Percentiles rank a stretch among this genome's conserved stretches.
Conservation (phyloP, 2,329 filamentous ascomycete genomes). For the Sarocladium oryzae region DNA sequence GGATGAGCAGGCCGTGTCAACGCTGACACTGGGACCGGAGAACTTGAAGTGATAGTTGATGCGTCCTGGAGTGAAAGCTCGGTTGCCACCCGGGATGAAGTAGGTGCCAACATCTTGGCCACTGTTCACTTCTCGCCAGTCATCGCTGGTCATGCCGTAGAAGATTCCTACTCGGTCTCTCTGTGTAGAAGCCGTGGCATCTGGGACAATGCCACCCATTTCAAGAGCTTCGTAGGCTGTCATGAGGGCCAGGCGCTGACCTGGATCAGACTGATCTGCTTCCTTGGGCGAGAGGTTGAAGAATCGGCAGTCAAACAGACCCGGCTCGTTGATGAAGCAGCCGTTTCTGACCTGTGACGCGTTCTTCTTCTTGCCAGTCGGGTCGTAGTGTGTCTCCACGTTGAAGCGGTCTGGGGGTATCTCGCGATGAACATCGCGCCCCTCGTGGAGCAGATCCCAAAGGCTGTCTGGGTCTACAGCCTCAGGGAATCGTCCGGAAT, state of each 20-base stretch:
- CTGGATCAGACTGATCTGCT: constrained; percentile 54
- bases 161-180: neutral
- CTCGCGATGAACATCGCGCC: constrained; percentile 49
- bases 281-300: constrained; percentile 68
- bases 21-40: constrained; percentile 42
- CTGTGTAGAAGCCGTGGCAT: constrained; percentile 2
- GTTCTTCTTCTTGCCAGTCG: constrained; percentile 2
- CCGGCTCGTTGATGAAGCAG: constrained; percentile 52
- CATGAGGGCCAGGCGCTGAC: constrained; percentile 55
- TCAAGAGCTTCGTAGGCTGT: constrained; percentile 62
- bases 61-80: neutral
- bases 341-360: constrained; percentile 12
- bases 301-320: constrained; percentile 59
- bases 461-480: constrained; percentile 14
- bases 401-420: constrained; percentile 60
- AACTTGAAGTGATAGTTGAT: constrained; percentile 48
- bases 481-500: constrained; percentile 32
- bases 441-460: constrained; percentile 47
- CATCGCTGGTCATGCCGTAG: neutral
- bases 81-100: constrained; percentile 2
- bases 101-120: constrained; percentile 9
- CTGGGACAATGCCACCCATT: constrained; percentile 43
- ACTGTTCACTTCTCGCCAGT: constrained; percentile 7
- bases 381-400: constrained; percentile 54
- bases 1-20: constrained; percentile 45